Base-by-base conservation (phyloP, 2,329 filamentous ascomycete species). In the Bipolaris oryzae region DNA sequence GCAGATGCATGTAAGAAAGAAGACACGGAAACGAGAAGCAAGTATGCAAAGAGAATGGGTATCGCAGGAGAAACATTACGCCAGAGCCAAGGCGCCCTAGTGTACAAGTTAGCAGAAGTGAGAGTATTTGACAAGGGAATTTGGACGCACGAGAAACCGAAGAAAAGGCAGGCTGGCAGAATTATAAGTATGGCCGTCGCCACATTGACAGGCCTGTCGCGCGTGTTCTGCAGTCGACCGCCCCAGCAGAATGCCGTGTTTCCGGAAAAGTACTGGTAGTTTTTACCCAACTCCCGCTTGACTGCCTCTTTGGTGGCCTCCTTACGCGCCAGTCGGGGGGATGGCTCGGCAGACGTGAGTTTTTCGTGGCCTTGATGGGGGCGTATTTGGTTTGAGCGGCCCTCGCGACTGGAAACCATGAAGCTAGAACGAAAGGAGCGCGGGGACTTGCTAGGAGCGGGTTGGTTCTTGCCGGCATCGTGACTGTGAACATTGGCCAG, bases 1-100 rank as follows among this genome's bases (percentile, higher is more conserved):
- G 90, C 84, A 2, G 95, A 97, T 3, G 94, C 95, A 77, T 97
- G 94, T 53, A 97, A 71, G 72, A 98, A 99, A 3, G 95, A 98
- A 21, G 93, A 96, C 45, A 97, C 82, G 77, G 91, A 96, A 25
- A 99, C 82, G 74, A 90, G 93, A 70, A 92, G 92, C n/a, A 97
- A 72, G 74, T 99, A 99, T 50, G 87, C 93, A 78, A 96, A 98
- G 41, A 91, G 77, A 66, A 98, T 86, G 50, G 95, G 95, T 68
- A 98, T 86, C 50, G 92, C 92, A 31, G 93, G 93, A 35, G 91
- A 96, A 62, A 96, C 84, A 68, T 96, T 84, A 66, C 87, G 81
- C 92, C 92, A 97, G 50, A 96, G 75, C 85, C 90, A 96, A 20
- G 90, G 86, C 10, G 90, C 92, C 60, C 82, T 84, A 64, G 18